Base-by-base conservation (phyloP, 2,329 filamentous ascomycete genomes). In the Elsinoe australis region DNA sequence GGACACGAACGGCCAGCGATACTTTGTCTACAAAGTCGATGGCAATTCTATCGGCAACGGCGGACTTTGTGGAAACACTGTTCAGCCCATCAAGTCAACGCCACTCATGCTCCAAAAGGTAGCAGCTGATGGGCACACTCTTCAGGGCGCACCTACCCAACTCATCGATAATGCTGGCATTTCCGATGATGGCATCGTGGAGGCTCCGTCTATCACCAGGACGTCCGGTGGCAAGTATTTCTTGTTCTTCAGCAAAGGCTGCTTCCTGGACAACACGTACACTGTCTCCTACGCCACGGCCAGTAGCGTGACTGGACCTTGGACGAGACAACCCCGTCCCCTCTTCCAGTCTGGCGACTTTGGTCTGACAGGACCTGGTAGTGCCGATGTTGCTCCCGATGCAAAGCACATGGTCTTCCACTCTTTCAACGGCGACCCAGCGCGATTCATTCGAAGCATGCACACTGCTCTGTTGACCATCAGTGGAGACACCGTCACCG, bases 61-160 rank as follows among this genome's bases (percentile, higher is more conserved):
- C 10, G 62, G 58, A 6, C 47, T 52, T 3, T 61, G 59, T 31
- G 53, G 54, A 8, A 61, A 60, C 45, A 50, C 51, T 47, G 56
- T 63, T 14, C 51, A 50, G 6, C 62, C 62, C 2, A 55, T 60
- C 31, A 54, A 58, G 5, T 21, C 55, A 7, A 65, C 63, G 1
- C 61, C 63, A 4, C 26, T 65, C 9, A 55, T 60, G 21, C 51
- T 65, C 12, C 62, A 64, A 33, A 51, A 53, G 2, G 59, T 65
- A 3, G 55, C 50, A 5, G 29, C 51, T 10, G 59, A 64, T 46
- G 63, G 62, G n/a, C 33, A 56, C 38, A 63, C 61, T 1, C 51
- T 61, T 3, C 46, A 53, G 28, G 61, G 59, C 5, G 39, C 49
- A 12, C 50, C 60, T 1, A 60, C 53, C 2, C 53, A 51, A 2